These are phyloP conservation scores for Aurantiochytrium sp. DNA, from an alignment of 108 stramenopile species.

Conservation along the genomic window DNA sequence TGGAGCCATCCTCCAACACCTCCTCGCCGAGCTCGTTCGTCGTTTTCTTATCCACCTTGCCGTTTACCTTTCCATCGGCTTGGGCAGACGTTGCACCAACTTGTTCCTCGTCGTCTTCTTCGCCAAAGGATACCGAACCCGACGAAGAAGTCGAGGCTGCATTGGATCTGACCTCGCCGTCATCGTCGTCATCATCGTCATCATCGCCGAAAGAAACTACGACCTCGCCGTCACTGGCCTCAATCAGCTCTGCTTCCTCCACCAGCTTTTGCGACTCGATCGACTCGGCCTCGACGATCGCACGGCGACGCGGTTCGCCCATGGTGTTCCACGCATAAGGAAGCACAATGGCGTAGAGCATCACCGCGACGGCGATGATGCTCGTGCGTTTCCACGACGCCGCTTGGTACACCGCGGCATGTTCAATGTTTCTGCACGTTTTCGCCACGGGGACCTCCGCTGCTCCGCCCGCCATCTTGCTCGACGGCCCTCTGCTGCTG, in stretches of 20 bases:
- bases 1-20: too few relatives aligned
- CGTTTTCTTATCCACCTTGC: too few relatives aligned
- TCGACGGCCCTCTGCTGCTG: not conserved
- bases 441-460: not conserved
- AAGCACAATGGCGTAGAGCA: not conserved
- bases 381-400: not conserved
- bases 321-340: constrained; percentile 5
- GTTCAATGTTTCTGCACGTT: not conserved
- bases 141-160: too few relatives aligned
- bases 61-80: not conserved
- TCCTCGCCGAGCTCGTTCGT: too few relatives aligned
- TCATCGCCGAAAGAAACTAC: not conserved
- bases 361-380: not conserved
- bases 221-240: not conserved
- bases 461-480: not conserved
- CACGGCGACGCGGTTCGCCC: constrained; percentile 2
- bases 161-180: not conserved
- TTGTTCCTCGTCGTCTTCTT: not conserved
- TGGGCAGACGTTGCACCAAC: not conserved
- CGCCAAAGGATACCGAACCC: not conserved
- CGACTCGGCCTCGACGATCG: not conserved
- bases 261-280: not conserved
- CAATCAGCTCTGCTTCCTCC: not conserved
- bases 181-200: not conserved
- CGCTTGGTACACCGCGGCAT: not conserved